Evolutionary conservation across 169 alveolate genomes (phyloP).

Genomic region (Plasmodium vivax): DNA sequence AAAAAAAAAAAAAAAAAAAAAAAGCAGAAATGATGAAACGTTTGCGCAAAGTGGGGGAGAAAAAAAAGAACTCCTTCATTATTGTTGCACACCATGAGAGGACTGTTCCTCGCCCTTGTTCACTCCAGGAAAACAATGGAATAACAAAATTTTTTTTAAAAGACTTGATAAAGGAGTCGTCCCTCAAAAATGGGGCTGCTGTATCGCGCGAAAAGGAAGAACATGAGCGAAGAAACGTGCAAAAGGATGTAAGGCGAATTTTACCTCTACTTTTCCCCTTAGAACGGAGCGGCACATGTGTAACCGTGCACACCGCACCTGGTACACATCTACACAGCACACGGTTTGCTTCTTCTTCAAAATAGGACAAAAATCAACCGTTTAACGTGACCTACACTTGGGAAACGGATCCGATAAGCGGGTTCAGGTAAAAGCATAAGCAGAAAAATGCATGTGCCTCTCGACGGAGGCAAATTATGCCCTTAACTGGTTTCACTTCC

Average conservation of each 20-base stretch:
- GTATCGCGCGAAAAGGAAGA: conserved; percentile 5
- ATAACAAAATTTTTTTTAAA: conserved; percentile 67
- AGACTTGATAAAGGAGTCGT: conserved; percentile 65
- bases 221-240: conserved; percentile 6
- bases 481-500: neutral
- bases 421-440: conserved; percentile 41
- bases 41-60: neutral
- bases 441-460: neutral
- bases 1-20: neutral
- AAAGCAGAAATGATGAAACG: conserved; percentile 3
- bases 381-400: conserved; percentile 66
- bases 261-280: conserved; percentile 8
- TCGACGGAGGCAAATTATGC: neutral
- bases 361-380: conserved; percentile 55
- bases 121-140: conserved; percentile 47
- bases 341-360: neutral
- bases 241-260: conserved; percentile 27
- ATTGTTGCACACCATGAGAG: neutral
- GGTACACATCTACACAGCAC: neutral
- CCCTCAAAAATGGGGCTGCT: conserved; percentile 11
- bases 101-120: neutral
- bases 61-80: neutral
- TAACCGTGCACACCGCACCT: neutral
- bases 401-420: conserved; percentile 73
- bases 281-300: neutral